A percentile compares a stretch with the other conserved stretches of the same genome.
Evolutionary conservation across 2,329 filamentous ascomycete genomes (phyloP).

Genomic region (Botrytis medusae): DNA sequence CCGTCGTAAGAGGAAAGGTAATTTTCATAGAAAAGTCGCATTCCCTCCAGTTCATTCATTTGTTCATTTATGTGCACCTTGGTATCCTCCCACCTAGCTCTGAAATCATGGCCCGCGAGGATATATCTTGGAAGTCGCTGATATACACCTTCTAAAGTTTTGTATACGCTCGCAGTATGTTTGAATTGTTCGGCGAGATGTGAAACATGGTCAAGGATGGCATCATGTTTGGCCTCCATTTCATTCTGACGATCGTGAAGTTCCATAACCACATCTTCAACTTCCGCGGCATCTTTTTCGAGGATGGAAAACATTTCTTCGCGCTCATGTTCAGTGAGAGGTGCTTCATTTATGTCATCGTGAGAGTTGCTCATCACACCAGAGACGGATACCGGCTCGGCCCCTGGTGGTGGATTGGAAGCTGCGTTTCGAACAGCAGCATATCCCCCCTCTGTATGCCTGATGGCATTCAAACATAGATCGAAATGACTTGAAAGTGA

Average conservation of each 20-base stretch:
- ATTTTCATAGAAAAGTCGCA: conserved; percentile 81
- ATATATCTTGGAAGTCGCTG: conserved; percentile 64
- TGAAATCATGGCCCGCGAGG: conserved; percentile 63
- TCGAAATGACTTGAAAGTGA: conserved; percentile 88
- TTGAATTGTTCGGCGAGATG: conserved; percentile 55
- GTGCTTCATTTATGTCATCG: conserved; percentile 57
- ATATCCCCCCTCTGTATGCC: conserved; percentile 80
- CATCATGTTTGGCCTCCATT: conserved; percentile 71
- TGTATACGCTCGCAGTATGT: conserved; percentile 62
- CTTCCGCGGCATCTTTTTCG: conserved; percentile 65
- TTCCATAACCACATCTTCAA: conserved; percentile 65
- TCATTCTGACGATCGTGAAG: conserved; percentile 73
- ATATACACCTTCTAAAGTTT: conserved; percentile 66
- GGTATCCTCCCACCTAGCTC: conserved; percentile 70
- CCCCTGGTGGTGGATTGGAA: conserved; percentile 53
- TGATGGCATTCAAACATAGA: conserved; percentile 85
- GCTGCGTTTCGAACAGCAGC: conserved; percentile 68
- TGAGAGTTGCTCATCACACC: conserved; percentile 57
- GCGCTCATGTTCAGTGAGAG: conserved; percentile 73
- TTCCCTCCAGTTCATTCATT: conserved; percentile 72
- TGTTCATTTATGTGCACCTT: conserved; percentile 66
- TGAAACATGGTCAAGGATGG: conserved; percentile 63
- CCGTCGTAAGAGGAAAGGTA: conserved; percentile 84
- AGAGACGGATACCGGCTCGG: conserved; percentile 60
- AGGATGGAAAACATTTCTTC: conserved; percentile 82